Conservation (phyloP, 2,329 filamentous ascomycete species). For the Fusarium paranaense region DNA sequence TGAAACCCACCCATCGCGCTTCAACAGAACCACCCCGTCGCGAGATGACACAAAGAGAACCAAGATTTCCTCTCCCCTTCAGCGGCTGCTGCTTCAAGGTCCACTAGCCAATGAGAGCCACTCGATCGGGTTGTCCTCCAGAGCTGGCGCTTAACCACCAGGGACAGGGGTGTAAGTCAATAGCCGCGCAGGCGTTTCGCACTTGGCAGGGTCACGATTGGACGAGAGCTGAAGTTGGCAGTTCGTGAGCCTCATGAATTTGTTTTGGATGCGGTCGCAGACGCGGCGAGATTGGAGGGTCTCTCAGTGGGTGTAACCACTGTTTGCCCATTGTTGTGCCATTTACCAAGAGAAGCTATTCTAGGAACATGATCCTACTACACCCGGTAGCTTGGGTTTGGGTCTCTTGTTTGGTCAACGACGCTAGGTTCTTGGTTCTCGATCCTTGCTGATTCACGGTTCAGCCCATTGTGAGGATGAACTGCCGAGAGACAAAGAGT, state of each 20-base stretch:
- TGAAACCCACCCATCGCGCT: constrained; percentile 23
- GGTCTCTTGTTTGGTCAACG: constrained; percentile 3
- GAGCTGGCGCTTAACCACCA: constrained; percentile 26
- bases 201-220: constrained; percentile 35
- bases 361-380: constrained; percentile 17
- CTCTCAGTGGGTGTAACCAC: constrained; percentile 7
- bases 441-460: constrained; percentile 11
- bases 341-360: constrained; percentile 11
- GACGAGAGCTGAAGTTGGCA: constrained; percentile 20
- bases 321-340: constrained; percentile 6
- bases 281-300: constrained; percentile 45
- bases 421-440: constrained; percentile 4
- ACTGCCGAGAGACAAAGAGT: not conserved
- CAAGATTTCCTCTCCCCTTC: not conserved
- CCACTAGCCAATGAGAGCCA: constrained; percentile 11
- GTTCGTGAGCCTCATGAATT: constrained; percentile 36
- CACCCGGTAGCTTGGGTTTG: constrained; percentile 13
- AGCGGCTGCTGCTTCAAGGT: not conserved
- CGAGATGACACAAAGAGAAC: constrained; percentile 20
- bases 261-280: constrained; percentile 43
- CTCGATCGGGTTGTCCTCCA: not conserved
- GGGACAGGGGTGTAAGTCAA: constrained; percentile 24
- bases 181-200: constrained; percentile 35
- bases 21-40: constrained; percentile 2
- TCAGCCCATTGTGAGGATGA: constrained; percentile 13